Evolutionary conservation across 768 basidiomycete species (phyloP).

Genomic region (Sporobolomyces phaffii): DNA sequence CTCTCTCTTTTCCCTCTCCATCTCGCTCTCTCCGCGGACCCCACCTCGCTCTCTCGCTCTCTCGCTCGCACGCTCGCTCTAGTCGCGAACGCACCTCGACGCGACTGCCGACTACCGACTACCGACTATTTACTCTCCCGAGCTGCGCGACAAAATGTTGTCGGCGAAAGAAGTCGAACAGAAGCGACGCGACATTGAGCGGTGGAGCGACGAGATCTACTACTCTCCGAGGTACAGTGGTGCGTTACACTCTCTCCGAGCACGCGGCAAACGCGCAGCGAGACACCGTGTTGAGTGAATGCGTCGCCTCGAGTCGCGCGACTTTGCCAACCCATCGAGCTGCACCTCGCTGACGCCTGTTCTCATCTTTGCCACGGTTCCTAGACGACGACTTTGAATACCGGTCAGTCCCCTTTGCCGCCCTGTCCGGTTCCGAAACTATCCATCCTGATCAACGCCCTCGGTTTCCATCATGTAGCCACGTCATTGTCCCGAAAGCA

Average conservation of each 20-base stretch:
- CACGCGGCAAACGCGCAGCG: not conserved
- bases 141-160: no score
- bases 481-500: slow-evolving; percentile 92
- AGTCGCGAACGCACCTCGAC: no score
- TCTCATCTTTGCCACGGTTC: no score
- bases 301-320: not conserved
- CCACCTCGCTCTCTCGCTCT: not conserved
- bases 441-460: no score
- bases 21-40: not conserved
- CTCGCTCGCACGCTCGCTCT: no score
- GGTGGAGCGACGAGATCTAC: slow-evolving; percentile 12
- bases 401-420: slow-evolving; percentile 6
- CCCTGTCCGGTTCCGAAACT: no score
- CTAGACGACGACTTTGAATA: slow-evolving; percentile 39
- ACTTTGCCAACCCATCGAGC: not conserved
- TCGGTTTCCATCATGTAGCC: slow-evolving; percentile 50
- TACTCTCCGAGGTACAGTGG: slow-evolving; percentile 31
- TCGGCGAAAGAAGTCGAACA: slow-evolving; percentile 18
- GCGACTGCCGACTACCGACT: no score
- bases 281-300: not conserved
- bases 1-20: not conserved
- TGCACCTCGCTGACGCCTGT: not conserved
- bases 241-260: not conserved
- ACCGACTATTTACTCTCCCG: no score
- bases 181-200: slow-evolving; percentile 21